These are phyloP conservation scores for Grammothele lineata DNA, from an alignment of 768 basidiomycete genomes.

Conservation along the genomic window DNA sequence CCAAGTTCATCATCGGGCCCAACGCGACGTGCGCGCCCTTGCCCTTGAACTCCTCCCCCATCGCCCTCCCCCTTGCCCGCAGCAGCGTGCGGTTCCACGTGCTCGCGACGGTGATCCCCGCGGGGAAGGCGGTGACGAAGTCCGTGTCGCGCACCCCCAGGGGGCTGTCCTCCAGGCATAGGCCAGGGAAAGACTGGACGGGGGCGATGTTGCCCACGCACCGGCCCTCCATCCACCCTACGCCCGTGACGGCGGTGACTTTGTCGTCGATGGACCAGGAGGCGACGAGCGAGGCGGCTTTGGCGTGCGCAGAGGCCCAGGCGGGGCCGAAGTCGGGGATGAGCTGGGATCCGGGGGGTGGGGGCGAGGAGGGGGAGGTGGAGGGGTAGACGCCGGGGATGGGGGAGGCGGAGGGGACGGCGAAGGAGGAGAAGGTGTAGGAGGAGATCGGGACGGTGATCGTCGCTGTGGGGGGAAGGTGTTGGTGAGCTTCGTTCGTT, in stretches of 20 bases:
- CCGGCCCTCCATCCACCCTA: slow-evolving; percentile 58
- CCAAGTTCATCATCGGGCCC: slow-evolving; percentile 85
- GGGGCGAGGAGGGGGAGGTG: slow-evolving; percentile 53
- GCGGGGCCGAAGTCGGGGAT: slow-evolving; percentile 40
- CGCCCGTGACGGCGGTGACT: slow-evolving; percentile 59
- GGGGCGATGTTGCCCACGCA: slow-evolving; percentile 68
- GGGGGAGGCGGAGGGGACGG: slow-evolving; percentile 53
- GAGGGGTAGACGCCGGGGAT: slow-evolving; percentile 49
- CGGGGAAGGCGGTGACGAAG: slow-evolving; percentile 73
- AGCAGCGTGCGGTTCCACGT: slow-evolving; percentile 81
- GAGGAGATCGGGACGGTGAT: slow-evolving; percentile 36
- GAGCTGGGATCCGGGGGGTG: slow-evolving; percentile 35
- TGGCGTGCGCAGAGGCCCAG: slow-evolving; percentile 20
- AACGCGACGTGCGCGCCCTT: slow-evolving; percentile 85
- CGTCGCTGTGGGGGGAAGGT: slow-evolving; percentile 10
- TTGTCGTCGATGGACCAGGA: slow-evolving; percentile 59
- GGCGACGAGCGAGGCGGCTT: slow-evolving; percentile 34
- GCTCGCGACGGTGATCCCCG: slow-evolving; percentile 78
- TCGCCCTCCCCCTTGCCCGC: slow-evolving; percentile 67
- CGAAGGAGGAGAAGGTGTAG: slow-evolving; percentile 54
- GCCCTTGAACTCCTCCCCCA: slow-evolving; percentile 78
- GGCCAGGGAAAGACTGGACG: slow-evolving; percentile 52
- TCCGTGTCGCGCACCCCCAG: slow-evolving; percentile 76
- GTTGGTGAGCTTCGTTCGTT: no score
- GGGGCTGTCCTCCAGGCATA: slow-evolving; percentile 77